Conservation (phyloP, 495 filamentous ascomycete genomes). For the Clavariopsis aquatica region DNA sequence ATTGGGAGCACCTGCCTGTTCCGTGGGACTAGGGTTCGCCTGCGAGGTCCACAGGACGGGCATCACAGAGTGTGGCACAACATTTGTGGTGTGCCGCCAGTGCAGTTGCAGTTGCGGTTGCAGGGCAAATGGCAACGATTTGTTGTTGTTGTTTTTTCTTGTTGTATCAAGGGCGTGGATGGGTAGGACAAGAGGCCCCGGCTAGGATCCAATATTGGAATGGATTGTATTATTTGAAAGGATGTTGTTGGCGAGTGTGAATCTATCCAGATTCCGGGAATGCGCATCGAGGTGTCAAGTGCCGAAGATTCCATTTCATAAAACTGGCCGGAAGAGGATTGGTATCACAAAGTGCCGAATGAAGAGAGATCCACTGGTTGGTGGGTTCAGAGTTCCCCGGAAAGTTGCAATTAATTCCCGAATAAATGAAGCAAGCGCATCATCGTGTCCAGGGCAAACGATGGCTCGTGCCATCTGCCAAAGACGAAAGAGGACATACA, state of each 20-base stretch:
- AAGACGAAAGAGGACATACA: neutral
- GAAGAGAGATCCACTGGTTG: conserved; percentile 11
- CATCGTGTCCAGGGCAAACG: neutral
- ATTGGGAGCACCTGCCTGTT: conserved; percentile 9
- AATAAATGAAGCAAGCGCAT: conserved; percentile 3
- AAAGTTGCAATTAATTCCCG: conserved; percentile 30
- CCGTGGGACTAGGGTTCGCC: conserved; percentile 1
- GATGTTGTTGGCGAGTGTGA: neutral
- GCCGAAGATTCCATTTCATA: conserved; percentile 20
- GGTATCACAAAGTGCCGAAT: conserved; percentile 15
- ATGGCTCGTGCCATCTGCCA: conserved; percentile 21
- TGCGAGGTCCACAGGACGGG: neutral
- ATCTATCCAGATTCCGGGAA: conserved; percentile 12
- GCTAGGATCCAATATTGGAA: neutral
- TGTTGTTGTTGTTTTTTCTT: no score
- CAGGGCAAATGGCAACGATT: no score
- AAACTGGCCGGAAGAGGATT: conserved; percentile 2
- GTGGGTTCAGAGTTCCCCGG: conserved; percentile 24
- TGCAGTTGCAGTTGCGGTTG: neutral
- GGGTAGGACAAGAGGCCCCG: neutral
- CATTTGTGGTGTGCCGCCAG: neutral
- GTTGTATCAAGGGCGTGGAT: no score
- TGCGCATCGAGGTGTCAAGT: conserved; percentile 11
- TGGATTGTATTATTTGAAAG: neutral
- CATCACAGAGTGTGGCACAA: conserved; percentile 1